A percentile compares a stretch with the other conserved stretches of the same genome.
Evolutionary conservation across 2,329 filamentous ascomycete species (phyloP).

Genomic region (Phialophora macrospora): DNA sequence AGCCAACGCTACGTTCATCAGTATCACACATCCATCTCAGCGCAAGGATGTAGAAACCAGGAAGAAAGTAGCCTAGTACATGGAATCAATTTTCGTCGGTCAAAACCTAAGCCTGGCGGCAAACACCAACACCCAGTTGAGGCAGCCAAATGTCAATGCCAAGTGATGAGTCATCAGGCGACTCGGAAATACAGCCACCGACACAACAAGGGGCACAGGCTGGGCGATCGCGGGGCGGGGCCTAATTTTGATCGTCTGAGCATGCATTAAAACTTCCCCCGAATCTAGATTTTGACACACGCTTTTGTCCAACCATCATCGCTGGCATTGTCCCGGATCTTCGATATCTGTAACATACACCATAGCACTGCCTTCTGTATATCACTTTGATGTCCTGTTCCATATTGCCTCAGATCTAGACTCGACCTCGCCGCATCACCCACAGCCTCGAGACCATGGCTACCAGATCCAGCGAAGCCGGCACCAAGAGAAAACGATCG

Average conservation of each 20-base stretch:
- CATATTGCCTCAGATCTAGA: neutral
- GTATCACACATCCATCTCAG: neutral
- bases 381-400: neutral
- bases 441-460: conserved; percentile 5
- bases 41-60: neutral
- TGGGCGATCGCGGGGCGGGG: neutral
- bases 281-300: neutral
- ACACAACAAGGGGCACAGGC: too few species aligned
- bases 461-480: conserved; percentile 19
- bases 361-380: neutral
- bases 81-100: neutral
- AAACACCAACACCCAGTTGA: too few species aligned
- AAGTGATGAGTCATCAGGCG: neutral
- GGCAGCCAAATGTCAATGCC: neutral
- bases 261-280: neutral
- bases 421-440: neutral
- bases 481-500: conserved; percentile 35
- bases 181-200: neutral
- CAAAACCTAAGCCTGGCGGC: neutral
- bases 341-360: neutral
- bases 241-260: neutral
- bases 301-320: neutral
- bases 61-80: neutral
- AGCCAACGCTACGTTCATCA: neutral
- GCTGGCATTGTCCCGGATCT: neutral